A percentile compares a stretch with the other conserved stretches of the same genome.
Evolutionary conservation across 345 rosid species (phyloP).

Genomic region (Eucalyptus tenuipes): DNA sequence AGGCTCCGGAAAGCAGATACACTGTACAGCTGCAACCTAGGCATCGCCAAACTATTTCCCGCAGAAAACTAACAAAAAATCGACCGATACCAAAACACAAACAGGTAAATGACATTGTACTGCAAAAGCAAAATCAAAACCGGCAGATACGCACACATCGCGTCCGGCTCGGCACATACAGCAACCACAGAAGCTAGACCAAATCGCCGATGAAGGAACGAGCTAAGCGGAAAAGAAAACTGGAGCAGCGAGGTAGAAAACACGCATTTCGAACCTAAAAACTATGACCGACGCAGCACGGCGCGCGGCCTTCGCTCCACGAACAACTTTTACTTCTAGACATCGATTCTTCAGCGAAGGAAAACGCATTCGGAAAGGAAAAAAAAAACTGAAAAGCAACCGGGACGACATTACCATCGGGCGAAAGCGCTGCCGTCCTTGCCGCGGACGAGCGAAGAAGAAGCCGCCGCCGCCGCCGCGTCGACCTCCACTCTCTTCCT

Average conservation of each 20-base stretch:
- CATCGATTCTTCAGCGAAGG: neutral
- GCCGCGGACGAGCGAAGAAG: slow-evolving; percentile 48
- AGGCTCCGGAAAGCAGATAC: neutral
- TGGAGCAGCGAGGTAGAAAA: neutral
- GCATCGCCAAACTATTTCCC: neutral
- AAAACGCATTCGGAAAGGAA: neutral
- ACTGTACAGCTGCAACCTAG: neutral
- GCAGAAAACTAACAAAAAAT: neutral
- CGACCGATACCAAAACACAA: neutral
- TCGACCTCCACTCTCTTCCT: slow-evolving; percentile 79
- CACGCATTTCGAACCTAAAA: neutral
- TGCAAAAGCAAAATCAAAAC: neutral
- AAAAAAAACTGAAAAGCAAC: too few species aligned
- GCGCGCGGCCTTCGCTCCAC: neutral
- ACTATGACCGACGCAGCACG: neutral
- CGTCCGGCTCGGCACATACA: neutral
- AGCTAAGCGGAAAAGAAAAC: neutral
- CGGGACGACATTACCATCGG: slow-evolving; percentile 30
- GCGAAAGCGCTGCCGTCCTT: slow-evolving; percentile 85
- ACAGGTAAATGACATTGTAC: neutral
- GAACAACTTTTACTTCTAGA: neutral
- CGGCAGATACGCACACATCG: neutral
- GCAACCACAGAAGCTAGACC: neutral
- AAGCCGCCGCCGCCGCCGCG: neutral
- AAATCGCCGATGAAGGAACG: neutral